Base-by-base conservation (phyloP, 176 grass and related monocot species). In the Carex cristatella region DNA sequence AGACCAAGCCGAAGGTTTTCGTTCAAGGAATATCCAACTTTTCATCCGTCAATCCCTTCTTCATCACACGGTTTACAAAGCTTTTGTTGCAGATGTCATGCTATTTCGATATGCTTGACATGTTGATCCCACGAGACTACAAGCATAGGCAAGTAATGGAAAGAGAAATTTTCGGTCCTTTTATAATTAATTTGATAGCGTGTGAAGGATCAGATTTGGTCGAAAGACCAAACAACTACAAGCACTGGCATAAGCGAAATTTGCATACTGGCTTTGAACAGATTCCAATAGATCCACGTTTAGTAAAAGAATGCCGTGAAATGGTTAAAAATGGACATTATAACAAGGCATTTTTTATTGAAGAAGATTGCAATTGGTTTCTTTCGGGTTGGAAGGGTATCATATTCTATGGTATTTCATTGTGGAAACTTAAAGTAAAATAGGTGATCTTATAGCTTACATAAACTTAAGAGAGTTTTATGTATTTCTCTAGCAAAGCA, bases 321-420 rank as follows among this genome's bases (percentile, higher is more conserved):
- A 53, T 38, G 12, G 31, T 66, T 10, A 85, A 31, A 49, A 15
- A 10, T n/a, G 3, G 4, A 23, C 23, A 23, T 86, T 89, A 86
- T 40, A 54, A 82, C 60, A 44, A 83, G 18, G 67, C 71, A 33
- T 89, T 89, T 54, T 42, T 89, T 59, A 15, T 27, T n/a, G 84
- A 69, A 33, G 84, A 89, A 82, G 78, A 86, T 33, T 16, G 67
- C 23, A 65, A 63, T 12, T 89, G 87, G 87, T 55, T 89, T 51
- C 76, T 89, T 5, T 76, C 72, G 54, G 84, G 87, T 54, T 89
- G 87, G 83, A 89, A 86, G 42, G 83, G 87, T 28, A 83, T 56
- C 12, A 55, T 83, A 59, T 4, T 82, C 0, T 82, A 74, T 76
- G 77, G 84, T 4, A 7, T 86, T 16, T 86, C 67, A 4, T 55